Evolutionary conservation across 2,329 filamentous ascomycete genomes (phyloP).

Genomic region (Sporothrix dimorphospora): DNA sequence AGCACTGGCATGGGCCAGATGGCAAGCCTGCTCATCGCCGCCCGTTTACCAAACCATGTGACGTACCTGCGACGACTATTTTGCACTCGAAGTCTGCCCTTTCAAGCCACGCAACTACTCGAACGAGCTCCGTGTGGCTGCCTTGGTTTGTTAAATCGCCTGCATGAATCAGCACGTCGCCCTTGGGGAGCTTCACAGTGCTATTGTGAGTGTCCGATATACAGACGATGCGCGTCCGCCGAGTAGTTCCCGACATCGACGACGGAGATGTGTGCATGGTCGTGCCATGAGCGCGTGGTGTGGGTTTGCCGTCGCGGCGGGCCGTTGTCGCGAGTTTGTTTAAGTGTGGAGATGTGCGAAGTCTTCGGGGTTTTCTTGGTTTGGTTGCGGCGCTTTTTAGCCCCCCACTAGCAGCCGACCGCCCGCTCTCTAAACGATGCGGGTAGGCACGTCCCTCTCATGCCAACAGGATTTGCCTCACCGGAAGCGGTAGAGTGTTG

Average conservation of each 20-base stretch:
- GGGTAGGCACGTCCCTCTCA: conserved; percentile 21
- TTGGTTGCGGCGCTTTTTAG: neutral
- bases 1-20: neutral
- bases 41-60: too few relatives aligned
- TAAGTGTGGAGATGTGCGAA: neutral
- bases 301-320: neutral
- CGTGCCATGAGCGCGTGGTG: neutral
- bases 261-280: neutral
- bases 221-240: conserved; percentile 69
- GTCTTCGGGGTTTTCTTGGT: neutral
- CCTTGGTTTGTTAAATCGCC: conserved; percentile 78
- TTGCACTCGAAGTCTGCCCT: conserved; percentile 69
- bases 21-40: neutral
- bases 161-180: conserved; percentile 75
- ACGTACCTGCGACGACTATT: conserved; percentile 67
- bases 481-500: neutral
- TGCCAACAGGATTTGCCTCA: neutral
- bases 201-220: conserved; percentile 77
- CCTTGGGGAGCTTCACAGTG: conserved; percentile 65
- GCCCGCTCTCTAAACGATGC: neutral
- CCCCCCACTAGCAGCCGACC: neutral
- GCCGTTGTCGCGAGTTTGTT: neutral
- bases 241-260: neutral
- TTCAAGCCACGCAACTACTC: conserved; percentile 66
- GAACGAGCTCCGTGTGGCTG: conserved; percentile 51